Evolutionary conservation across 163 green algal species (phyloP), one percentile per base, ranked within the genome.

Genomic region (Smithsoniella earleae): DNA sequence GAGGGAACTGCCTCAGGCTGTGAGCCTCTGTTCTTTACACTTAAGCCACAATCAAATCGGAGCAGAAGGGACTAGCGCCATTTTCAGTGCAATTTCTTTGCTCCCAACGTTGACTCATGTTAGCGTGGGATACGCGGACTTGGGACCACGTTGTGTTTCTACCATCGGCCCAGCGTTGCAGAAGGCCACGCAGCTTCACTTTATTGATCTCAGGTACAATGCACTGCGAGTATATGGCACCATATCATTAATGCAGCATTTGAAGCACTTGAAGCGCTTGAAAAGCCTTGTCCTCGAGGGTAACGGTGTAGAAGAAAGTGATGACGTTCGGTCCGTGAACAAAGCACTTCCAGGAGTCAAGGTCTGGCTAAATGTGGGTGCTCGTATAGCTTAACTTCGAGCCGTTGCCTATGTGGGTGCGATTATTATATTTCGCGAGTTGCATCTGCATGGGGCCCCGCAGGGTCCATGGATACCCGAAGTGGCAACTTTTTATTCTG

Each of bases 291-390:
- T 69, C 30, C 58, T 69, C 30, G 58, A 69, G 58, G 58, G 58
- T 31, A 69, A 69, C 58, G 58, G 58, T n/a, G 58, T 69, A 43
- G 58, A 69, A 18, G 58, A 30, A 36, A 25, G 30, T 30, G 25
- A 30, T 34, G 58, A 69, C 43, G 58, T 69, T 5, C 58, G 58
- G 30, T 25, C 58, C 3, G 58, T 69, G n/a, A 18, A 69, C 18
- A 30, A 69, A 6, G 20, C 18, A 16, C 58, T 69, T 5, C 31
- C 22, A 33, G 58, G n/a, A n/a, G 58, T 69, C n/a, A 30, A 33
- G 27, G 58, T 69, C n/a, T 69, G 58, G 58, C 58, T 69, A 4
- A 69, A 69, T 34, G 58, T 69, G 27, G 58, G 58, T 34, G 58
- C 58, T n/a, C 58, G 58, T 31, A 69, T 69, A 1, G 58, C 58